phyloP scores from a whole-genome alignment of 2,329 filamentous ascomycete species.

The Nemania abortiva region DNA sequence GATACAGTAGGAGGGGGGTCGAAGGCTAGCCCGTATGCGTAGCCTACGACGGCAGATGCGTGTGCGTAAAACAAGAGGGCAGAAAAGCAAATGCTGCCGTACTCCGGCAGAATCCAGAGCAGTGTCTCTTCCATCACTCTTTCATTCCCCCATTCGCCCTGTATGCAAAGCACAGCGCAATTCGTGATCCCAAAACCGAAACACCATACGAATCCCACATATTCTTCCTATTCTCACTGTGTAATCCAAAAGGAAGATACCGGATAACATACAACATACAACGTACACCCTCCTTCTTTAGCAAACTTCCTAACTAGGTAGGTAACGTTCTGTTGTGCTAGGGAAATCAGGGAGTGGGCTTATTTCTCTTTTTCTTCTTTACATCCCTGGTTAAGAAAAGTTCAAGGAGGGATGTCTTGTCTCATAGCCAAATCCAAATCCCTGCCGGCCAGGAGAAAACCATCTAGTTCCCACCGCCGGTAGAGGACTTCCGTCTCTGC shows the following conservation, averaged over 20 bases:
- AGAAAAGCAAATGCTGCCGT: slow-evolving; percentile 9
- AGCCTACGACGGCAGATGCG: slow-evolving; percentile 2
- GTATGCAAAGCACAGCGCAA: slow-evolving; percentile 18
- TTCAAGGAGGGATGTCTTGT: not conserved
- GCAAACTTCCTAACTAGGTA: not conserved
- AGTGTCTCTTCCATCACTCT: slow-evolving; percentile 1
- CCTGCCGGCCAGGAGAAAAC: not conserved
- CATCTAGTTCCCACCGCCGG: slow-evolving; percentile 24
- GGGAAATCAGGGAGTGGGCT: not conserved
- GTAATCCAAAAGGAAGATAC: not conserved
- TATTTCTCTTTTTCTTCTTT: not conserved
- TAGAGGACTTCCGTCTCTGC: slow-evolving; percentile 36
- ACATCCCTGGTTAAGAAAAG: not conserved
- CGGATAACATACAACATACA: not conserved
- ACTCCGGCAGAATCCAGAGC: slow-evolving; percentile 2
- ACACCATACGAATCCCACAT: slow-evolving; percentile 11
- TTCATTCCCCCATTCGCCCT: not conserved
- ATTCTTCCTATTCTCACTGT: not conserved
- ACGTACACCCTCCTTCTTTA: not conserved
- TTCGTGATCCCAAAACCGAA: slow-evolving; percentile 5
- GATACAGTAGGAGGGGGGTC: slow-evolving; percentile 22
- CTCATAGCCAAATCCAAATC: not conserved
- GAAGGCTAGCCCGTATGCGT: not conserved
- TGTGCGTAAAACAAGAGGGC: slow-evolving; percentile 15
- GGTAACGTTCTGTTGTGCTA: not conserved